Conservation (phyloP, 2,329 filamentous ascomycete genomes). For the Exophiala alcalophila region DNA sequence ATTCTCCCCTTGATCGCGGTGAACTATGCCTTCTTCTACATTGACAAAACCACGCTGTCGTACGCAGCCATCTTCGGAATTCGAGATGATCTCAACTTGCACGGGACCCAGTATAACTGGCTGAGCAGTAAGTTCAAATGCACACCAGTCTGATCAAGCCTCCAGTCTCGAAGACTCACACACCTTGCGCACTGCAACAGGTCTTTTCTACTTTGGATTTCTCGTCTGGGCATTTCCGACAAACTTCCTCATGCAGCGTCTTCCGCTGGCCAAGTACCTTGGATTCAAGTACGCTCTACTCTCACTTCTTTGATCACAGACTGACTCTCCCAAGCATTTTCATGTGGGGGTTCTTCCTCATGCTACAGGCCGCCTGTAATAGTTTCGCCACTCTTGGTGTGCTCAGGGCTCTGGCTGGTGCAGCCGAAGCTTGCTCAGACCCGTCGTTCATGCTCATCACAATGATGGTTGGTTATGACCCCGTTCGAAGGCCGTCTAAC, state of each 20-base stretch:
- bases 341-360: constrained; percentile 48
- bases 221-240: constrained; percentile 65
- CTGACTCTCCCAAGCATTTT: constrained; percentile 27
- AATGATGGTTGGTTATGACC: constrained; percentile 35
- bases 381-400: constrained; percentile 56
- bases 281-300: constrained; percentile 42
- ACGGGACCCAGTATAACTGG: constrained; percentile 47
- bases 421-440: constrained; percentile 51
- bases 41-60: constrained; percentile 35
- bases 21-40: constrained; percentile 55
- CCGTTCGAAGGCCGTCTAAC: not conserved
- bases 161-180: constrained; percentile 45
- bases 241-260: constrained; percentile 61
- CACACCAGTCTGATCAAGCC: constrained; percentile 50
- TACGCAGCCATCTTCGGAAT: constrained; percentile 67
- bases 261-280: constrained; percentile 65
- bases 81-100: constrained; percentile 52
- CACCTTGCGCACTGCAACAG: no score
- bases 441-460: constrained; percentile 47
- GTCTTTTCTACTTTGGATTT: constrained; percentile 48
- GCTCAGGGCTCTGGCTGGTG: constrained; percentile 55
- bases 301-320: constrained; percentile 44
- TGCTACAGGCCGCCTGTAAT: constrained; percentile 53
- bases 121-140: constrained; percentile 51
- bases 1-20: constrained; percentile 57